A percentile compares a stretch with the other conserved stretches of the same genome.
phyloP scores from a whole-genome alignment of 148 eudicot genomes.

The Oxyria digyna region DNA sequence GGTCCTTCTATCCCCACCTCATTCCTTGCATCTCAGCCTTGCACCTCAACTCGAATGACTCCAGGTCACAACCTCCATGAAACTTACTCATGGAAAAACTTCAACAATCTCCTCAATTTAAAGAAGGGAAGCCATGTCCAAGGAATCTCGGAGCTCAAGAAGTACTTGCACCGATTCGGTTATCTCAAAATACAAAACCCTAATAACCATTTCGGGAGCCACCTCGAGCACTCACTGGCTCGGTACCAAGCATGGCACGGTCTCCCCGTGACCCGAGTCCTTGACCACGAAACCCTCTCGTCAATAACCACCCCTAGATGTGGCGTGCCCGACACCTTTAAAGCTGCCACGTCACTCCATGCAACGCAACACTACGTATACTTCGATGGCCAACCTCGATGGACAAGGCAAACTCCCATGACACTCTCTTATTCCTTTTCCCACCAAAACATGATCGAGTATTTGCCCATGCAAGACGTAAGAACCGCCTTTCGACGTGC shows the following conservation, averaged over 20 bases:
- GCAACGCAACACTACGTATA: slow-evolving; percentile 28
- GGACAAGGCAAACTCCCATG: slow-evolving; percentile 24
- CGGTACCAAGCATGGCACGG: slow-evolving; percentile 51
- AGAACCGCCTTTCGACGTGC: slow-evolving; percentile 31
- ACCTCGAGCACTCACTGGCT: slow-evolving; percentile 35
- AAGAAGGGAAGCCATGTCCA: background rate
- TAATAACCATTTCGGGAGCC: slow-evolving; percentile 31
- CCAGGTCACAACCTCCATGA: background rate
- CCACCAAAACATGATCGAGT: slow-evolving; percentile 15
- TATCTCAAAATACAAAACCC: background rate
- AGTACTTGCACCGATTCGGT: slow-evolving; percentile 10
- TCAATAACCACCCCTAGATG: slow-evolving; percentile 50
- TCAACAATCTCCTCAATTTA: background rate
- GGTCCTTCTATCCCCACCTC: background rate
- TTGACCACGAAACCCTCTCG: slow-evolving; percentile 39
- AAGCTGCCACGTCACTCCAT: background rate
- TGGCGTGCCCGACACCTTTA: slow-evolving; percentile 19
- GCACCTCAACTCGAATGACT: background rate
- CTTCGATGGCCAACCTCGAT: slow-evolving; percentile 50
- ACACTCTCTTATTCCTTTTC: slow-evolving; percentile 44
- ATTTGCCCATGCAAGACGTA: slow-evolving; percentile 22
- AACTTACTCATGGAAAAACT: background rate
- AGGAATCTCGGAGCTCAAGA: slow-evolving; percentile 8
- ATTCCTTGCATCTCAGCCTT: background rate
- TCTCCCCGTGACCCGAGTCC: slow-evolving; percentile 35